A percentile compares a stretch with the other conserved stretches of the same genome.
Conservation (phyloP, 2,329 filamentous ascomycete species). For the Aureobasidium subglaciale region DNA sequence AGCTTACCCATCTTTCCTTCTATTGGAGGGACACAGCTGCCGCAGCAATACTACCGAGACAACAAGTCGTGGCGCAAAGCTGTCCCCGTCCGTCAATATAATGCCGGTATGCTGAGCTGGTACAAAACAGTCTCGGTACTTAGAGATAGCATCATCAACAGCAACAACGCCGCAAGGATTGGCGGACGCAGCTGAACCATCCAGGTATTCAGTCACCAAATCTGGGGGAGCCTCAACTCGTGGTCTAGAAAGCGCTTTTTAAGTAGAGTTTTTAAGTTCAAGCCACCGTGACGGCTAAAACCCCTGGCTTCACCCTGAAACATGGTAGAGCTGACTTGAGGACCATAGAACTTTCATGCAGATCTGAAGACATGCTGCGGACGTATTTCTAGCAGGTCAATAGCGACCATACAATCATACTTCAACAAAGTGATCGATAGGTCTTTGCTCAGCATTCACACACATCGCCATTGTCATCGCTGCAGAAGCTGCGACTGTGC, state of each 20-base stretch:
- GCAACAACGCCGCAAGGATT: neutral
- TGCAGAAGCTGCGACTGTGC: neutral
- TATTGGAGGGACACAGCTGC: neutral
- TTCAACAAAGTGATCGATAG: neutral
- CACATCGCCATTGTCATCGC: neutral
- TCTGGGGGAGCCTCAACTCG: too few species aligned
- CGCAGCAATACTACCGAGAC: neutral
- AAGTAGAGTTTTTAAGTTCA: neutral
- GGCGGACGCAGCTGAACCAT: neutral
- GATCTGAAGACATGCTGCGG: neutral
- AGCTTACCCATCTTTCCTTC: neutral
- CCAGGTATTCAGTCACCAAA: neutral
- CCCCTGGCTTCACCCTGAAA: constrained; percentile 12
- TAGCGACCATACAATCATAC: neutral
- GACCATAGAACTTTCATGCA: neutral
- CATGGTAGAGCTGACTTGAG: neutral
- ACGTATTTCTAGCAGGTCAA: neutral
- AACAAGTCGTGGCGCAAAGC: neutral
- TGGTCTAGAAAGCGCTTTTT: too few species aligned
- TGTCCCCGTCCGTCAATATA: neutral
- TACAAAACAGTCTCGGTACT: constrained; percentile 1
- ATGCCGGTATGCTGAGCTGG: constrained; percentile 1
- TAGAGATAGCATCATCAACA: neutral
- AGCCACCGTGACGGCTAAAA: constrained; percentile 2
- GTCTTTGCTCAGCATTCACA: neutral